Percentiles rank a stretch among this genome's conserved stretches.
Evolutionary conservation across 306 rosid genomes (phyloP).

Genomic region (Cicer yamashitae): DNA sequence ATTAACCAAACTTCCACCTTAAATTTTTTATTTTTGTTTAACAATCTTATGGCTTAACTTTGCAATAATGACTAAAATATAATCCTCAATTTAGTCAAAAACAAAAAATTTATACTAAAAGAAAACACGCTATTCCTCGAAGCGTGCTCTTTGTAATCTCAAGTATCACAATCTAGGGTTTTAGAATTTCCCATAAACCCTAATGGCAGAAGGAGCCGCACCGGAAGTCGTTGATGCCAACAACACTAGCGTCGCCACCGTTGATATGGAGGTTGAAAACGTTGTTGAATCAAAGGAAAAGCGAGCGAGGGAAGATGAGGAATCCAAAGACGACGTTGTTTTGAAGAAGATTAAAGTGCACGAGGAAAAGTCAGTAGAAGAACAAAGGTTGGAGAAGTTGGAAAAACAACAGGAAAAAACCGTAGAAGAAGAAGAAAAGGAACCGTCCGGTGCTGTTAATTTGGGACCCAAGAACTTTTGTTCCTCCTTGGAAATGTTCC

Average conservation of each 20-base stretch:
- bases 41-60: too few relatives aligned
- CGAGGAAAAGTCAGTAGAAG: slow-evolving; percentile 52
- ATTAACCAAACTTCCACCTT: too few relatives aligned
- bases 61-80: too few relatives aligned
- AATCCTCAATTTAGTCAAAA: too few relatives aligned
- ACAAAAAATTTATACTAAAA: neutral
- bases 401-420: slow-evolving; percentile 36
- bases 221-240: slow-evolving; percentile 38
- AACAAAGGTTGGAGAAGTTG: slow-evolving; percentile 56
- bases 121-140: neutral
- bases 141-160: neutral
- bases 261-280: slow-evolving; percentile 52
- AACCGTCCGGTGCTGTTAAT: slow-evolving; percentile 31
- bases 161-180: slow-evolving; percentile 48
- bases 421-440: slow-evolving; percentile 30
- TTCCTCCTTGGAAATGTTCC: slow-evolving; percentile 69
- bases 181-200: neutral
- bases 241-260: slow-evolving; percentile 12
- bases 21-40: too few relatives aligned
- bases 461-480: slow-evolving; percentile 67
- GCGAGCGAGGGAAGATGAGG: slow-evolving; percentile 46
- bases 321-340: slow-evolving; percentile 25
- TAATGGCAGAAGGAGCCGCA: slow-evolving; percentile 51
- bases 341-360: slow-evolving; percentile 50
- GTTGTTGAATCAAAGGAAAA: slow-evolving; percentile 23